Percentiles rank a stretch among this genome's conserved stretches.
Evolutionary conservation across 202 grass and related monocot genomes (phyloP).

Genomic region (Setaria italica): DNA sequence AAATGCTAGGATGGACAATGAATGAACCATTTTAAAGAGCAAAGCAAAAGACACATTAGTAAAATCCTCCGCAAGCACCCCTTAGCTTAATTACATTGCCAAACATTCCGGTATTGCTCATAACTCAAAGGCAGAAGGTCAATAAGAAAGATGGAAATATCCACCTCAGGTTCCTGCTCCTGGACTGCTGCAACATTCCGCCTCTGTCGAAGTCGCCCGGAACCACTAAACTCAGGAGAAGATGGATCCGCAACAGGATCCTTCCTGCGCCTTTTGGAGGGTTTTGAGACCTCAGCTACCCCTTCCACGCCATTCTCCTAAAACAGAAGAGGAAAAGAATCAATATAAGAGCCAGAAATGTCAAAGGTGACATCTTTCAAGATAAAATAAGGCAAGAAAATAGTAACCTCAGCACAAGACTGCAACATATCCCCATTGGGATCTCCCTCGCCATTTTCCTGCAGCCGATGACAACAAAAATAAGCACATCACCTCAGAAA

Average conservation of each 20-base stretch:
- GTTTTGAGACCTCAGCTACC: not conserved
- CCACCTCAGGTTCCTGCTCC: conserved; percentile 5
- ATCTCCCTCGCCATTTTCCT: not conserved
- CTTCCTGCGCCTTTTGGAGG: not conserved
- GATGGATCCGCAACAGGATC: conserved; percentile 33
- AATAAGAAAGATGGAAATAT: not conserved
- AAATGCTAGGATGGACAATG: not conserved
- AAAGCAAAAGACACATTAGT: not conserved
- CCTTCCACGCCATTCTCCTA: conserved; percentile 12
- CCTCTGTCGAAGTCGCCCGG: not conserved
- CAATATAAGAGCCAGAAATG: not conserved
- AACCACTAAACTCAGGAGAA: not conserved
- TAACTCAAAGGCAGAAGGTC: not conserved
- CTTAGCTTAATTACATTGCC: no score
- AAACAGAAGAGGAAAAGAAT: not conserved
- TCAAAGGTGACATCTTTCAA: not conserved
- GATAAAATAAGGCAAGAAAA: not conserved
- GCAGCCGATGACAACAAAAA: not conserved
- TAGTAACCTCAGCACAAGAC: not conserved
- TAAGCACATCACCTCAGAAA: not conserved
- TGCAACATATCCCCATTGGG: not conserved
- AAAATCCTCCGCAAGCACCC: not conserved
- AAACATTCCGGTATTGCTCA: not conserved
- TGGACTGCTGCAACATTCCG: not conserved
- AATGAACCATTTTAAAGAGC: not conserved